Evolutionary conservation across 768 basidiomycete species (phyloP).

Genomic region (Pulveroboletus sp.): DNA sequence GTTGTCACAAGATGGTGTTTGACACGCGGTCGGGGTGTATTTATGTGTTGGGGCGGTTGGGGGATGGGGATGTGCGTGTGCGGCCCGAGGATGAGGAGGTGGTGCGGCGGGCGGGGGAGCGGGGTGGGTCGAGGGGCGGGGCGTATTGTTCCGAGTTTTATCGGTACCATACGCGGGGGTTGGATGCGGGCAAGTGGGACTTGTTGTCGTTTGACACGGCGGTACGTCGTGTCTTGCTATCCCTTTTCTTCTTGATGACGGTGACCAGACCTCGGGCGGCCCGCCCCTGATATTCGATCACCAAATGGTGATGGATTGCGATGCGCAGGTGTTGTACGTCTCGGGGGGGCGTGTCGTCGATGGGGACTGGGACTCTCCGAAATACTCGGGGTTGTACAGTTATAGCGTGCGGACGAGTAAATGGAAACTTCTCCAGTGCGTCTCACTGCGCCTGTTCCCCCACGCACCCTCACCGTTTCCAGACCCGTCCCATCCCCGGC

Average conservation of each 20-base stretch:
- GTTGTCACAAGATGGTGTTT: slow-evolving; percentile 83
- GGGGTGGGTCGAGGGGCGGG: slow-evolving; percentile 14
- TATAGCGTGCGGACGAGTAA: slow-evolving; percentile 63
- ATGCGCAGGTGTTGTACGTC: slow-evolving; percentile 68
- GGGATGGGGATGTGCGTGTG: slow-evolving; percentile 47
- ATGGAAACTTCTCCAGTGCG: slow-evolving; percentile 72
- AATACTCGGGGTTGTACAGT: slow-evolving; percentile 72
- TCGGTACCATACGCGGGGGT: slow-evolving; percentile 46
- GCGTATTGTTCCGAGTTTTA: slow-evolving; percentile 69
- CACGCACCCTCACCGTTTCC: background rate
- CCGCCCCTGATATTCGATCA: slow-evolving; percentile 78
- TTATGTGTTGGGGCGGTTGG: slow-evolving; percentile 69
- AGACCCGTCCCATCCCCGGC: slow-evolving; percentile 22
- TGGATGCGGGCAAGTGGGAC: slow-evolving; percentile 68
- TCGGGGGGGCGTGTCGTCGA: slow-evolving; percentile 75
- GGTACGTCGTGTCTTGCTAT: slow-evolving; percentile 38
- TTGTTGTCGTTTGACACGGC: slow-evolving; percentile 63
- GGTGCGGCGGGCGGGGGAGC: slow-evolving; percentile 21
- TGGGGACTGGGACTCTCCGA: slow-evolving; percentile 54
- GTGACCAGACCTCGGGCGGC: slow-evolving; percentile 55
- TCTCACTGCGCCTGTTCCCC: background rate
- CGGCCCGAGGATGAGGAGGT: slow-evolving; percentile 24
- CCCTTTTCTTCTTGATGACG: background rate
- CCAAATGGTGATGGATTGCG: slow-evolving; percentile 75
- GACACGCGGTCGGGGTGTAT: slow-evolving; percentile 68